Conservation (phyloP, 805 yeast genomes). For the Yarrowia sp. region DNA sequence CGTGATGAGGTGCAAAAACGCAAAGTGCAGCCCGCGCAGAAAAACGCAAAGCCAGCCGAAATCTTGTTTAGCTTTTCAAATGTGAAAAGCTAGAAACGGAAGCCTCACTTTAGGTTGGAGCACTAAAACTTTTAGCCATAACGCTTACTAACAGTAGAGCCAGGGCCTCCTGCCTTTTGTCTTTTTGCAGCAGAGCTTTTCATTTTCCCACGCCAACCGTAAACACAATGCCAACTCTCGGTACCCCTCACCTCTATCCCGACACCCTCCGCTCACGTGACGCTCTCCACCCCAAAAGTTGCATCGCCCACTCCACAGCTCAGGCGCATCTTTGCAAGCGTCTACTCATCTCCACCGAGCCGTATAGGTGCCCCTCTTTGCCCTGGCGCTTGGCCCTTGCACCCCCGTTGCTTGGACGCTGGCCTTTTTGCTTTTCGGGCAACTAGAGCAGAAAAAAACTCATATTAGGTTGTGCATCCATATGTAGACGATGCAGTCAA, state of each 20-base stretch:
- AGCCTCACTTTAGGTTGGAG: background rate
- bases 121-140: conserved; percentile 7
- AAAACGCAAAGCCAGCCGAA: background rate
- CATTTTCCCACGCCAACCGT: background rate
- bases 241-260: background rate
- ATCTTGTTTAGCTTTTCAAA: background rate
- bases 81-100: conserved; percentile 16
- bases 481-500: conserved; percentile 4
- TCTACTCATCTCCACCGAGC: background rate
- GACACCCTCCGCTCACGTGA: conserved; percentile 1
- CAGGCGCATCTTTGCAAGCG: background rate
- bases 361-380: background rate
- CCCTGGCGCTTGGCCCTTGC: background rate
- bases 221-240: background rate
- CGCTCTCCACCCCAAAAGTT: background rate
- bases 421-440: background rate
- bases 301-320: background rate
- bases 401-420: background rate
- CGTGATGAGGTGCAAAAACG: conserved; percentile 19
- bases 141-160: conserved; percentile 17
- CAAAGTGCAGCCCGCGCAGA: background rate
- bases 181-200: background rate
- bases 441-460: background rate
- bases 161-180: background rate
- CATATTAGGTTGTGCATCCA: conserved; percentile 16